A percentile compares a stretch with the other conserved stretches of the same genome.
These are phyloP conservation scores for Candida nemodendra DNA, from an alignment of 805 yeast genomes.

Conservation along the genomic window DNA sequence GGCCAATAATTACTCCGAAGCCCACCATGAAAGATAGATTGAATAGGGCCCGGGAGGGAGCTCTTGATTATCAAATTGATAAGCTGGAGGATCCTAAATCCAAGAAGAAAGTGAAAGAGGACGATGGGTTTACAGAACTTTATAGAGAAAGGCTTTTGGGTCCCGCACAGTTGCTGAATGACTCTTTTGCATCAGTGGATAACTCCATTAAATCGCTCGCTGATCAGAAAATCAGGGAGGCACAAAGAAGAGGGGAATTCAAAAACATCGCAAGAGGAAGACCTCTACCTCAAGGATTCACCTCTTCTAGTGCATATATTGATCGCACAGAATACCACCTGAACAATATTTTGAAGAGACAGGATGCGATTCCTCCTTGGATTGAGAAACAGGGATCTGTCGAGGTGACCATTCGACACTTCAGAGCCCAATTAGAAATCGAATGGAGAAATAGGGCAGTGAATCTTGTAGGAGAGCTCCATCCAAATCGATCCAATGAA, in stretches of 20 bases:
- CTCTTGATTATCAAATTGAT: conserved; percentile 60
- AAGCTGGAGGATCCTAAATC: conserved; percentile 34
- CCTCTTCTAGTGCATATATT: conserved; percentile 50
- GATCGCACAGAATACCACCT: conserved; percentile 75
- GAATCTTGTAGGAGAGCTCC: conserved; percentile 26
- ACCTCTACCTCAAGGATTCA: conserved; percentile 42
- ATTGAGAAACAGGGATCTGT: conserved; percentile 71
- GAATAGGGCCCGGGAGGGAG: conserved; percentile 59
- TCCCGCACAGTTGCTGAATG: conserved; percentile 47
- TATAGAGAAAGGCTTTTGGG: conserved; percentile 66
- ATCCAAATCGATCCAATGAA: conserved; percentile 20
- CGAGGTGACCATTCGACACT: conserved; percentile 42
- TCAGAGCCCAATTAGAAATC: conserved; percentile 44
- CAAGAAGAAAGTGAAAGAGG: conserved; percentile 16
- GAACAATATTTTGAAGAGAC: conserved; percentile 71
- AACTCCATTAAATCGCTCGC: conserved; percentile 67
- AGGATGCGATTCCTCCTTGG: conserved; percentile 88
- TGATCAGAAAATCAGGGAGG: conserved; percentile 72
- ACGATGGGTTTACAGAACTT: conserved; percentile 53
- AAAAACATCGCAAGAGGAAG: conserved; percentile 62
- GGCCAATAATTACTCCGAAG: conserved; percentile 17
- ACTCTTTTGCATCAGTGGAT: conserved; percentile 42
- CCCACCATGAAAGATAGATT: conserved; percentile 40
- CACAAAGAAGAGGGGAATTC: conserved; percentile 70
- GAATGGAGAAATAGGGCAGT: conserved; percentile 40